Base-by-base conservation (phyloP, 225 moss, liverwort and hornwort genomes). In the Straminergon stramineum region DNA sequence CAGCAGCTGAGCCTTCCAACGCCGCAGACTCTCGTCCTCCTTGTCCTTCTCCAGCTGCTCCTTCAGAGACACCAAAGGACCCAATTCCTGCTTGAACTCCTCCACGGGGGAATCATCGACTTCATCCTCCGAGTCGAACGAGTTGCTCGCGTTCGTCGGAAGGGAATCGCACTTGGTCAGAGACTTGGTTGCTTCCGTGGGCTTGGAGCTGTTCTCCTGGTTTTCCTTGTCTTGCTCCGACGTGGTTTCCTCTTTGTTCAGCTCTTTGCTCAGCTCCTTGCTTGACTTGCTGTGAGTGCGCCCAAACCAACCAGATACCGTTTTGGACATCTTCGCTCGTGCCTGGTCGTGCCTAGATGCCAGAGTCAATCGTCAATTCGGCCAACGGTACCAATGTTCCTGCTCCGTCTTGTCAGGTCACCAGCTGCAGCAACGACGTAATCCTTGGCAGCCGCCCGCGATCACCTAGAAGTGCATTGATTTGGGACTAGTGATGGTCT, bases 1-100 rank as follows among this genome's bases (percentile, higher is more conserved):
- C 66, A 98, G 89, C 53, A 98, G 91, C 96, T 98, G 98, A 48
- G 97, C 96, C 89, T 98, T 98, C 98, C 98, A 98, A 86, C 97
- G 94, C 86, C 98, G 87, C 89, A 98, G 92, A 88, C 97, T 97
- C 84, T 96, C 98, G 86, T 98, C 98, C 77, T 98, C 98, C 84
- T 98, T 95, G 89, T 95, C 95, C 84, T 94, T 93, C 89, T 95
- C 95, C 83, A 95, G 90, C 93, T 95, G 94, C 85, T 90, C 91
- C 55, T 95, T 95, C 4, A 95, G 87, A 13, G 95, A 94, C 27
- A 95, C 91, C 66, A 94, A 63, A 17, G 95, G 94, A 17, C 95
- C 95, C 15, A 94, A 90, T 60, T 95, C 94, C n/a, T 92, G 91
- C 32, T 90, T 85, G 67, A 95, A 95, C 85, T 87, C 88, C 21